Evolutionary conservation across 192 early-diverging fungal species (phyloP).

Genomic region (Gonapodya sp.): DNA sequence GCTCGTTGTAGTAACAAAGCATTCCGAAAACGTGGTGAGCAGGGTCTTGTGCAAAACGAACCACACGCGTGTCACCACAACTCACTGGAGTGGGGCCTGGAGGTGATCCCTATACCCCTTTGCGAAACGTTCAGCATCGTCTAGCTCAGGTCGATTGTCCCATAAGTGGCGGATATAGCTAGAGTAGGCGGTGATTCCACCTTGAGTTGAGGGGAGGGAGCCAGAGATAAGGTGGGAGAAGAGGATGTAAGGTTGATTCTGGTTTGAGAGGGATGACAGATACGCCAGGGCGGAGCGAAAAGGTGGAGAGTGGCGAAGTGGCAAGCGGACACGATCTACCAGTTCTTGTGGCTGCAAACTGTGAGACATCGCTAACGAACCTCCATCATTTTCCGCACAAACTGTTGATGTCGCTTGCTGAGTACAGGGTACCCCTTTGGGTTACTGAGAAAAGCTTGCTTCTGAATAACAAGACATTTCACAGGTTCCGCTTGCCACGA

Average conservation of each 20-base stretch:
- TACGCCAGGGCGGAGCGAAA: not conserved
- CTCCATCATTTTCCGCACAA: slow-evolving; percentile 38
- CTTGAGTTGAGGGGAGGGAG: slow-evolving; percentile 10
- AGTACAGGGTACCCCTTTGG: slow-evolving; percentile 82
- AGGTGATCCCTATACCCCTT: slow-evolving; percentile 83
- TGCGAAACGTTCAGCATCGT: slow-evolving; percentile 63
- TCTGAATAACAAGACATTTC: slow-evolving; percentile 60
- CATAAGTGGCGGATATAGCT: slow-evolving; percentile 74
- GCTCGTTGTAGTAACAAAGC: not conserved
- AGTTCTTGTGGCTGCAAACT: not conserved
- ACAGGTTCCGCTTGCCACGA: slow-evolving; percentile 86
- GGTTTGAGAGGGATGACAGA: not conserved
- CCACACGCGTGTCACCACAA: too few species aligned
- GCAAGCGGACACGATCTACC: not conserved
- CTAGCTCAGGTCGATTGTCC: slow-evolving; percentile 43
- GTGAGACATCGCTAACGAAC: not conserved
- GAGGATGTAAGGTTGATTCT: not conserved
- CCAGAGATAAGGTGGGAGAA: not conserved
- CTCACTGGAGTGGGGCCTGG: slow-evolving; percentile 60
- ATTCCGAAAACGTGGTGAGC: too few species aligned
- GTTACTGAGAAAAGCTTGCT: slow-evolving; percentile 65
- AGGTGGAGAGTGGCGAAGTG: not conserved
- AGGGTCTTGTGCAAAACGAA: too few species aligned
- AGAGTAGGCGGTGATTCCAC: slow-evolving; percentile 46
- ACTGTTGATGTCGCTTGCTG: slow-evolving; percentile 60